phyloP scores from a whole-genome alignment of 768 basidiomycete species.

The Coprinopsis marcescibilis region DNA sequence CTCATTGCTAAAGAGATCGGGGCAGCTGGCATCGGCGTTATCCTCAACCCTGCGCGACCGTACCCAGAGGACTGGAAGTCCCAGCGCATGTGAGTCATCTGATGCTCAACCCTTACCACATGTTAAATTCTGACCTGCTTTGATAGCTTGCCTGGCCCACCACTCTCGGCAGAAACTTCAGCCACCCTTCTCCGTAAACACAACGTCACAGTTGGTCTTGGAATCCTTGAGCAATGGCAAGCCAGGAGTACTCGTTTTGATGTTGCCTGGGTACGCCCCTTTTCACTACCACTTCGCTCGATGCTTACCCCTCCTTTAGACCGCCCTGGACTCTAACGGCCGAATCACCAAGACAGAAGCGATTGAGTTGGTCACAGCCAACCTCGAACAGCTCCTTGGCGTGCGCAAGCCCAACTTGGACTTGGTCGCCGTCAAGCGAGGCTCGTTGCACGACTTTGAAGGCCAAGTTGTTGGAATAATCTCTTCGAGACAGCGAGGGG shows the following conservation, averaged over 20 bases:
- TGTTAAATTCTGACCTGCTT: background rate
- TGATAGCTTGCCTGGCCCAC: conserved; percentile 36
- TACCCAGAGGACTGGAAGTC: conserved; percentile 69
- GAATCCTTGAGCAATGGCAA: conserved; percentile 46
- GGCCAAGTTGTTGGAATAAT: conserved; percentile 35
- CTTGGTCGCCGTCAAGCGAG: conserved; percentile 31
- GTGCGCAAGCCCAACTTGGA: conserved; percentile 28
- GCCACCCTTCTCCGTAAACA: conserved; percentile 51
- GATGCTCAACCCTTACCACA: background rate
- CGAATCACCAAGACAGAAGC: conserved; percentile 27
- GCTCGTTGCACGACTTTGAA: conserved; percentile 33
- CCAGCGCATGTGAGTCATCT: conserved; percentile 44
- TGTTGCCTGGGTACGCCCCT: conserved; percentile 59
- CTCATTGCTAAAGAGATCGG: conserved; percentile 70
- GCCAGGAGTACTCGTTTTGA: conserved; percentile 72
- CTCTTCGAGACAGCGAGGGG: conserved; percentile 26
- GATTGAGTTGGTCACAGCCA: conserved; percentile 34
- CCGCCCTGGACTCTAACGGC: conserved; percentile 25
- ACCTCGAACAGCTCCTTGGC: conserved; percentile 39
- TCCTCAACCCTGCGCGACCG: conserved; percentile 58
- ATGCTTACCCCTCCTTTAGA: conserved; percentile 15
- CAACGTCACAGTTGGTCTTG: conserved; percentile 66
- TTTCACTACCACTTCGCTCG: background rate
- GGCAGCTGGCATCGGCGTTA: conserved; percentile 61
- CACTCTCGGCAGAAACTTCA: conserved; percentile 44